phyloP scores from a whole-genome alignment of 169 alveolate species.

The Eimeria falciformis region DNA sequence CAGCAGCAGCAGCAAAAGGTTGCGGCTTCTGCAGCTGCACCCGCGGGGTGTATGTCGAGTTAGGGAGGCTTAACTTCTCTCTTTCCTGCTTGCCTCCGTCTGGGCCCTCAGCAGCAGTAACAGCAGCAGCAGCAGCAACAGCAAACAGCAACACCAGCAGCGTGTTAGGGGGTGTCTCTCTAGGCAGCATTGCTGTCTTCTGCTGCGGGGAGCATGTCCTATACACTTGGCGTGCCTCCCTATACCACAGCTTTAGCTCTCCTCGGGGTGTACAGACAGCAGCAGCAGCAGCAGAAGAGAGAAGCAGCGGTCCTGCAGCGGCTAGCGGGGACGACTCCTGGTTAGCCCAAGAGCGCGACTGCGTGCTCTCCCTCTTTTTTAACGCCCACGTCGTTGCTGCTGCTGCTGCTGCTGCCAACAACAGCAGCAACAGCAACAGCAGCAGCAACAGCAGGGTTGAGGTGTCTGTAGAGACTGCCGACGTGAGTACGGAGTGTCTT shows the following conservation, averaged over 20 bases:
- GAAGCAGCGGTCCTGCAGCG: not conserved
- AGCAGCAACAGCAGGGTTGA: conserved; percentile 15
- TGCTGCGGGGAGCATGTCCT: conserved; percentile 41
- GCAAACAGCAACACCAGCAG: conserved; percentile 57
- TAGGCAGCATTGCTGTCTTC: conserved; percentile 63
- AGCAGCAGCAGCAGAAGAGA: conserved; percentile 30
- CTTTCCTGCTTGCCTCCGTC: not conserved
- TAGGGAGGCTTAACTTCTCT: not conserved
- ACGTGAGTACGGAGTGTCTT: conserved; percentile 15
- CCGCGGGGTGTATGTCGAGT: conserved; percentile 29
- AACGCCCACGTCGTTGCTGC: not conserved
- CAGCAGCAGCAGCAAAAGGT: conserved; percentile 20
- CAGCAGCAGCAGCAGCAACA: conserved; percentile 42
- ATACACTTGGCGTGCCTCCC: conserved; percentile 54
- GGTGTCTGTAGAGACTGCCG: conserved; percentile 22
- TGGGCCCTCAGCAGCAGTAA: not conserved
- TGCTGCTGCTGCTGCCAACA: not conserved
- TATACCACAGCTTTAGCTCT: conserved; percentile 42
- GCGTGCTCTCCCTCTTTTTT: not conserved
- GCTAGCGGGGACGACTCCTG: not conserved
- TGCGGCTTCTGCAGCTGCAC: conserved; percentile 36
- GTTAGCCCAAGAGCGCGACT: conserved; percentile 32
- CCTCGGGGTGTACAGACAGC: conserved; percentile 51
- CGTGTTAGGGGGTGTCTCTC: conserved; percentile 15
- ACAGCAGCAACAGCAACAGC: conserved; percentile 51